Evolutionary conservation across 208 protist genomes (phyloP).

Genomic region (Spongospora subterranea): DNA sequence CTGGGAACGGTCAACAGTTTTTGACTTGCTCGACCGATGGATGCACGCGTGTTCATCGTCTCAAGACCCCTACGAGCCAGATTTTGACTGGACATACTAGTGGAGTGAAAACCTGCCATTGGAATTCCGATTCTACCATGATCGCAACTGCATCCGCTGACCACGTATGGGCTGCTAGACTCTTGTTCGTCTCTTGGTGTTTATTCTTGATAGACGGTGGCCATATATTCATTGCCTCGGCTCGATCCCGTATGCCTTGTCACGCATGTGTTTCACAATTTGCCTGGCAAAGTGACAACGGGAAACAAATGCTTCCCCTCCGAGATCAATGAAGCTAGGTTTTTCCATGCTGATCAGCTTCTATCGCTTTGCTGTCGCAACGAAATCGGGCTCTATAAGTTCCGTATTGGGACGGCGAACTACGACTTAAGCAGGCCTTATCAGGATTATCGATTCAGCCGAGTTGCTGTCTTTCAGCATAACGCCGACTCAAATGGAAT

Average conservation of each 20-base stretch:
- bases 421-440: neutral
- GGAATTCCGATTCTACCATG: neutral
- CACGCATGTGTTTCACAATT: neutral
- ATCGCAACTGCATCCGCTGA: neutral
- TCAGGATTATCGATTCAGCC: constrained; percentile 39
- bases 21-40: constrained; percentile 11
- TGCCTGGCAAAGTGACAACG: neutral
- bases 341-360: constrained; percentile 3
- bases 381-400: constrained; percentile 15
- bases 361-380: constrained; percentile 21
- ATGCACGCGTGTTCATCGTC: neutral
- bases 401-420: neutral
- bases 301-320: neutral
- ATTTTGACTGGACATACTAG: constrained; percentile 25
- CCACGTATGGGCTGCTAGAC: neutral
- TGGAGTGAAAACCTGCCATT: neutral
- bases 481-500: constrained; percentile 1
- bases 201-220: neutral
- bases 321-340: neutral
- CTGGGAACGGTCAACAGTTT: neutral
- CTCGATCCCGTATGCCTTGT: constrained; percentile 18
- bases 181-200: neutral
- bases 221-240: constrained; percentile 7
- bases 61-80: neutral
- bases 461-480: neutral